A percentile compares a stretch with the other conserved stretches of the same genome.
phyloP scores from a whole-genome alignment of 306 rosid genomes.

The Glycine latifolia region DNA sequence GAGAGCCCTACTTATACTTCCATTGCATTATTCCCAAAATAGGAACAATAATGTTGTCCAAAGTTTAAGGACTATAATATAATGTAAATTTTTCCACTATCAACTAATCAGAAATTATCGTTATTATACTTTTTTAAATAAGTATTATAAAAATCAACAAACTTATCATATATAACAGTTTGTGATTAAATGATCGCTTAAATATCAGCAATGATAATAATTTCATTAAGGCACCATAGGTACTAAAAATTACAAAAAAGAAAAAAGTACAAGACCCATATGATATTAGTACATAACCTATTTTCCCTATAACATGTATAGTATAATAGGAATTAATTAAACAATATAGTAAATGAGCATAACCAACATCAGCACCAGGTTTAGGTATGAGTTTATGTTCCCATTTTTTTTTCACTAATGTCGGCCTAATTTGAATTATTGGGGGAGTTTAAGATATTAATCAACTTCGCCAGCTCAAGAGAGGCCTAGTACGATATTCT shows the following conservation, averaged over 20 bases:
- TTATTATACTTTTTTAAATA: no score
- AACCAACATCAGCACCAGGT: not conserved
- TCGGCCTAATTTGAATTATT: conserved; percentile 37
- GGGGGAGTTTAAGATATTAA: conserved; percentile 23
- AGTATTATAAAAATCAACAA: no score
- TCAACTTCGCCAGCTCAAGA: conserved; percentile 54
- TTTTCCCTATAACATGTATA: not conserved
- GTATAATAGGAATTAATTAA: not conserved
- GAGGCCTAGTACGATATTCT: conserved; percentile 48
- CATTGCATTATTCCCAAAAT: not conserved
- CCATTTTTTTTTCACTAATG: conserved; percentile 7
- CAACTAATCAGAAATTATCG: no score
- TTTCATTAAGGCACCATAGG: no score
- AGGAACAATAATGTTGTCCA: not conserved
- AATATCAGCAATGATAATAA: no score
- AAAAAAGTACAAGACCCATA: no score
- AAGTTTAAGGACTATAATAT: not conserved
- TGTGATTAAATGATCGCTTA: not conserved
- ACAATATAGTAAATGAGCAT: not conserved
- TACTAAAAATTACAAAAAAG: no score
- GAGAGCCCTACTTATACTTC: conserved; percentile 15
- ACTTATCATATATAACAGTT: no score
- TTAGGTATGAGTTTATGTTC: not conserved
- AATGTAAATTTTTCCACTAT: no score
- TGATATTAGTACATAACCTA: no score